Base-by-base conservation (phyloP, 2,329 filamentous ascomycete species). In the Talaromyces verruculosus region DNA sequence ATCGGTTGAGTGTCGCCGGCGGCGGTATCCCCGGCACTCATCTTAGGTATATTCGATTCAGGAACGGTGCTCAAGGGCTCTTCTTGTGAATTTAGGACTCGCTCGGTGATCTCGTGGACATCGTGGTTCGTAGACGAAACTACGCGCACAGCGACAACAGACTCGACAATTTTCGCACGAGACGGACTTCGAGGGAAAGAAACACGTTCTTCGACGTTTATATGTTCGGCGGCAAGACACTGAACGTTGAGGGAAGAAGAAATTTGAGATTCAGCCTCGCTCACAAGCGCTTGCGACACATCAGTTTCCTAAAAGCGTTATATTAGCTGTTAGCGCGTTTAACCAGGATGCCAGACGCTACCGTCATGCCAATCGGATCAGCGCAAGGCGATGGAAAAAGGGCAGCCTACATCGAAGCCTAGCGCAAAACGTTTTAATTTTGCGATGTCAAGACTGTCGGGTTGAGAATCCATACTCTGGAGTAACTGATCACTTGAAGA, bases 1-100 rank as follows among this genome's bases (percentile, higher is more conserved):
- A 82, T 72, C 17, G 78, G 75, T 69, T 82, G 80, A 10, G 80
- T 82, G 67, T 81, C 79, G 25, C 77, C 75, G 28, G 77, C 74
- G 3, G 71, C 70, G 53, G 72, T 72, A n/a, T 76, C 75, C 33
- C 71, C 72, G 25, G 73, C 74, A 41, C 71, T 73, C 77, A 80
- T 80, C 57, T 73, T 76, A 39, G 64, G 68, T 39, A 64, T 25
- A 39, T 71, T 71, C 35, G 70, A 70, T 7, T 70, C 70, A 8
- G 72, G 65, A 5, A 71, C 51, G 22, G 66, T 68, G 60, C 68
- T 68, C 57, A 63, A 58, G 55, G 67, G 66, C 63, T 74, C 67
- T 37, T 66, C 47, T 67, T 68, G 63, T 41, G 69, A 65, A n/a
- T 47, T 64, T 11, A 58, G 17, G 19, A 41, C 19, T 19, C 58